phyloP scores from a whole-genome alignment of 768 basidiomycete species.

The Panellus pusillus region DNA sequence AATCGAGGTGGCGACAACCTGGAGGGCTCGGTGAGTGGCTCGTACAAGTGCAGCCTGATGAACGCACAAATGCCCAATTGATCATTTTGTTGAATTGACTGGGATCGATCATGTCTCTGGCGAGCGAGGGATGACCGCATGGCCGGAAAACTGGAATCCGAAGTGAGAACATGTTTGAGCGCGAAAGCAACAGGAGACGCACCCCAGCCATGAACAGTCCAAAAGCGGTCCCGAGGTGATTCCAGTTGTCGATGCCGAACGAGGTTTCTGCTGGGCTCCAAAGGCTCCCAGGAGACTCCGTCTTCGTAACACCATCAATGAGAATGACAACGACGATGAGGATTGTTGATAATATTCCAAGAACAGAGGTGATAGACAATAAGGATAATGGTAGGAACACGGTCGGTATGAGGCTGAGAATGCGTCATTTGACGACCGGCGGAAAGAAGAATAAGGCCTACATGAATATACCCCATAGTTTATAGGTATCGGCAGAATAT shows the following conservation, averaged over 20 bases:
- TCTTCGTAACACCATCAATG: slow-evolving; percentile 79
- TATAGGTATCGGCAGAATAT: slow-evolving; percentile 74
- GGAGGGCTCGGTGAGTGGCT: background rate
- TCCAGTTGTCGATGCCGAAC: slow-evolving; percentile 50
- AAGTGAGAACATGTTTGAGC: background rate
- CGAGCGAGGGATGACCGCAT: slow-evolving; percentile 92
- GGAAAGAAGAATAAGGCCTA: slow-evolving; percentile 27
- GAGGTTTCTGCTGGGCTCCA: slow-evolving; percentile 73
- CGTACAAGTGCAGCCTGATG: background rate
- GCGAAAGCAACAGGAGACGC: slow-evolving; percentile 25
- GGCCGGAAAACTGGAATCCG: slow-evolving; percentile 76
- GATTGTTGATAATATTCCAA: slow-evolving; percentile 83
- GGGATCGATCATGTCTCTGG: slow-evolving; percentile 89
- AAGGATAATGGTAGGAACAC: slow-evolving; percentile 84
- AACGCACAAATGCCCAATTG: slow-evolving; percentile 80
- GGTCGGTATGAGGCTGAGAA: slow-evolving; percentile 77
- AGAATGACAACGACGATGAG: slow-evolving; percentile 77
- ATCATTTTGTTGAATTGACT: slow-evolving; percentile 82
- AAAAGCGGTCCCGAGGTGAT: slow-evolving; percentile 75
- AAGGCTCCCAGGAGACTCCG: slow-evolving; percentile 76
- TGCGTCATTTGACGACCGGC: background rate
- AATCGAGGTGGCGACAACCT: slow-evolving; percentile 65
- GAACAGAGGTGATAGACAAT: slow-evolving; percentile 83
- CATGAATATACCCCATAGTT: slow-evolving; percentile 71
- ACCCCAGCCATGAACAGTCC: slow-evolving; percentile 96